phyloP scores from a whole-genome alignment of 306 rosid genomes.

The Rosa lucieae region DNA sequence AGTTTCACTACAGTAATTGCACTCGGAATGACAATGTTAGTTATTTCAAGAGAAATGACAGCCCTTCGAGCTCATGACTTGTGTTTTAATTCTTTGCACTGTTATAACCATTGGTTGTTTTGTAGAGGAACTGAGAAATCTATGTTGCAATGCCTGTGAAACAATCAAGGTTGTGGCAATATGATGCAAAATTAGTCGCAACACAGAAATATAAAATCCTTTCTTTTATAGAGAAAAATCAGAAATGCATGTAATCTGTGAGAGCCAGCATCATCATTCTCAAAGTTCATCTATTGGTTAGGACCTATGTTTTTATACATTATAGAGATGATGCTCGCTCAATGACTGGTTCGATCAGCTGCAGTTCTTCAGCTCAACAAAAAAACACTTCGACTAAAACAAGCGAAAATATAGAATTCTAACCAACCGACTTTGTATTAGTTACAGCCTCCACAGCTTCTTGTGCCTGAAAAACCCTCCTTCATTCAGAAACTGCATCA shows the following conservation, averaged over 20 bases:
- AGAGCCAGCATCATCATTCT: slow-evolving; percentile 40
- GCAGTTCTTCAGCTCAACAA: slow-evolving; percentile 45
- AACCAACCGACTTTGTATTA: slow-evolving; percentile 33
- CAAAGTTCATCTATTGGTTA: slow-evolving; percentile 45
- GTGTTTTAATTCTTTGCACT: neutral
- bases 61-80: slow-evolving; percentile 2
- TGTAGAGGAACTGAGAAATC: neutral
- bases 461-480: slow-evolving; percentile 26
- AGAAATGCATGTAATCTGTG: slow-evolving; percentile 39
- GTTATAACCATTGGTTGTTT: neutral
- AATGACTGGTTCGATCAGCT: slow-evolving; percentile 31
- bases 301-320: slow-evolving; percentile 49
- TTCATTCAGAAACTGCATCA: slow-evolving; percentile 20
- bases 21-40: neutral
- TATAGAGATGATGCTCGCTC: slow-evolving; percentile 35
- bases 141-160: slow-evolving; percentile 3
- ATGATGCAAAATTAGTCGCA: slow-evolving; percentile 9
- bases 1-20: neutral
- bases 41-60: neutral
- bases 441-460: slow-evolving; percentile 20
- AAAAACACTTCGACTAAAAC: slow-evolving; percentile 22
- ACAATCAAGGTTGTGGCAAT: slow-evolving; percentile 7
- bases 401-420: slow-evolving; percentile 26
- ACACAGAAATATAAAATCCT: slow-evolving; percentile 8
- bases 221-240: slow-evolving; percentile 15